Base-by-base conservation (phyloP, 2,329 filamentous ascomycete genomes). In the Colletotrichum tropicicola region DNA sequence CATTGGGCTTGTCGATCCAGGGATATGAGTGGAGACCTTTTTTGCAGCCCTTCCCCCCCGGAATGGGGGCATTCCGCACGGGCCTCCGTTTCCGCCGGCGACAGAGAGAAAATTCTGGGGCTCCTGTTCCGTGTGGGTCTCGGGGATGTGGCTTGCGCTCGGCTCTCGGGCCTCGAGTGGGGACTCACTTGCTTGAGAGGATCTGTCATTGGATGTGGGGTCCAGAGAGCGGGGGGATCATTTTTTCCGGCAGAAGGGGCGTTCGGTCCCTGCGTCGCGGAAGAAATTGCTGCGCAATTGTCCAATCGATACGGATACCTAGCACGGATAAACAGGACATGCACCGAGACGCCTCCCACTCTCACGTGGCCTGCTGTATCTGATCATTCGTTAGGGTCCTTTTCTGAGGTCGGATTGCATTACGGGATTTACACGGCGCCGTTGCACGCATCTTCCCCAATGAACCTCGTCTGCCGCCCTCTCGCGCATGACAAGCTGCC, bases 341-440 rank as follows among this genome's bases (percentile, higher is more conserved):
- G 10, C 17, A 28, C 10, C 8, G 23, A 17, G 13, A 4, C 52
- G 30, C 43, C 19, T 25, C 25, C 25, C 19, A 44, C n/a, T 25
- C 27, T 27, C 25, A 47, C 48, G 30, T 27, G 10, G 43, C 32
- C 25, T 30, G 28, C 21, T 43, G 43, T 21, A 23, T 59, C 35
- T 47, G 8, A 25, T 17, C 39, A 10, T n/a, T 44, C 39, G 28
- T 21, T 23, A 8, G 17, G 8, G 17, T 21, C 35, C 12, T 15
- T 23, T 52, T 23, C n/a, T 32, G 41, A 43, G 59, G 48, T 52
- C 28, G 47, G 54, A 52, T 32, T 32, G 54, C 39, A 45, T 13
- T 25, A 59, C 23, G 45, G 15, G 17, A n/a, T 35, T 25, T 30
- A 30, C 49, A 25, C 23, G 37, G 6, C 37, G 37, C 23, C 35